Base-by-base conservation (phyloP, 2,329 filamentous ascomycete species). In the Rhinocladiella similis region DNA sequence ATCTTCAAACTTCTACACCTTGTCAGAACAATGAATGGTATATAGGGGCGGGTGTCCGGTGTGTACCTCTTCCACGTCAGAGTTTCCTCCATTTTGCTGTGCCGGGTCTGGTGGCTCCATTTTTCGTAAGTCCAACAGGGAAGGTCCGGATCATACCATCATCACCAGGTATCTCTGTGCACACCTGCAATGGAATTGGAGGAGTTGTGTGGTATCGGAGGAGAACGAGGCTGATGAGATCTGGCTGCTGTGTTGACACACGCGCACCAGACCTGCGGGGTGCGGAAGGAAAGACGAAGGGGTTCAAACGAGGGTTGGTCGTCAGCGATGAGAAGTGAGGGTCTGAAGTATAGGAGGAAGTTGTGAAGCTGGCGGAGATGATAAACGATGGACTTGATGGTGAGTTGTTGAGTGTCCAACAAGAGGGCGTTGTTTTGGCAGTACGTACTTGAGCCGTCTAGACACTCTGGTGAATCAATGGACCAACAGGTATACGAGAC, bases 1-100 rank as follows among this genome's bases (percentile, higher is more conserved):
- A 78, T 96, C 91, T 75, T 96, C 90, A 68, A 95, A 96, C 14
- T 83, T 83, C 67, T 92, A 87, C 87, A 90, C 69, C 18, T 13
- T n/a, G 43, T 60, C 19, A 64, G 47, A 27, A 27, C 53, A 7
- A 14, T 22, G 18, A 29, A 38, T 9, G 5, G 16, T 18, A 56
- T 39, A 25, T n/a, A 47, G 45, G 42, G 53, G 41, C 48, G 9
- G 14, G 46, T 33, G 54, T 46, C 45, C 49, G 29, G n/a, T 33
- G 52, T 63, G 27, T 65, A 77, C 74, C 67, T 71, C 73, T 69
- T 75, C 73, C 58, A 73, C 73, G 59, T 76, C 73, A 60, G 67
- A 70, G 61, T 71, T 73, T 61, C 73, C 73, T 56, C 69, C 66
- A 57, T 66, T 72, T 47, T 73, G 70, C 54, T 70, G 69, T 67